Evolutionary conservation across 805 yeast genomes (phyloP).

Genomic region (Teunomyces gatunensis): DNA sequence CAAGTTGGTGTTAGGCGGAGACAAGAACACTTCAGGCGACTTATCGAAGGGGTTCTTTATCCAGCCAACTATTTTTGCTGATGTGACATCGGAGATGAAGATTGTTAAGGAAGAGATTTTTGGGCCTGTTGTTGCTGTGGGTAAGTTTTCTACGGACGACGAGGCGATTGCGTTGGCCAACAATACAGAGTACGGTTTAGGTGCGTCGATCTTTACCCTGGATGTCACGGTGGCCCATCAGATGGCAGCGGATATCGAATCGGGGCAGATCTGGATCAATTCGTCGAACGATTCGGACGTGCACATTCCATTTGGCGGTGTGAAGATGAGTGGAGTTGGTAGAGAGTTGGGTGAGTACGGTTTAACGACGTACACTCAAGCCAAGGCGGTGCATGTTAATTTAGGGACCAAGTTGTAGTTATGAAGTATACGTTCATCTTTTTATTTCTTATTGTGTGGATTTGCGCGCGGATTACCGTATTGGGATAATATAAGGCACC

Average conservation of each 20-base stretch:
- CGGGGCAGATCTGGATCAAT: slow-evolving; percentile 48
- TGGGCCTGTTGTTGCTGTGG: slow-evolving; percentile 78
- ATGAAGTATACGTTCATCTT: background rate
- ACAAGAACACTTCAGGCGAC: slow-evolving; percentile 35
- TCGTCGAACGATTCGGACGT: slow-evolving; percentile 43
- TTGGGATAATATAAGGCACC: too few species aligned
- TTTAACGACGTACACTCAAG: slow-evolving; percentile 32
- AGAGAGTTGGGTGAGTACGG: slow-evolving; percentile 40
- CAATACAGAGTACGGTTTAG: slow-evolving; percentile 73
- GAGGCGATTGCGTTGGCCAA: slow-evolving; percentile 72
- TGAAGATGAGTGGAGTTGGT: slow-evolving; percentile 41
- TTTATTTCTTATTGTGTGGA: too few species aligned
- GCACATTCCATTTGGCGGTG: slow-evolving; percentile 41
- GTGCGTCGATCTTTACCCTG: slow-evolving; percentile 74
- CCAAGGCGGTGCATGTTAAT: slow-evolving; percentile 50
- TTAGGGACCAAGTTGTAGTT: slow-evolving; percentile 39
- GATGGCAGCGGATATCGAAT: slow-evolving; percentile 50
- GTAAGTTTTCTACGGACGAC: slow-evolving; percentile 62
- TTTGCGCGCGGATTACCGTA: background rate
- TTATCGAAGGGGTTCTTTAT: slow-evolving; percentile 59
- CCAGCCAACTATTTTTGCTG: slow-evolving; percentile 74
- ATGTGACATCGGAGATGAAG: slow-evolving; percentile 61
- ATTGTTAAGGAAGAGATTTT: slow-evolving; percentile 80
- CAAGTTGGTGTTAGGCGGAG: slow-evolving; percentile 40
- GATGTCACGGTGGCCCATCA: slow-evolving; percentile 65